Conservation (phyloP, 768 basidiomycete genomes). For the Terana coerulea region DNA sequence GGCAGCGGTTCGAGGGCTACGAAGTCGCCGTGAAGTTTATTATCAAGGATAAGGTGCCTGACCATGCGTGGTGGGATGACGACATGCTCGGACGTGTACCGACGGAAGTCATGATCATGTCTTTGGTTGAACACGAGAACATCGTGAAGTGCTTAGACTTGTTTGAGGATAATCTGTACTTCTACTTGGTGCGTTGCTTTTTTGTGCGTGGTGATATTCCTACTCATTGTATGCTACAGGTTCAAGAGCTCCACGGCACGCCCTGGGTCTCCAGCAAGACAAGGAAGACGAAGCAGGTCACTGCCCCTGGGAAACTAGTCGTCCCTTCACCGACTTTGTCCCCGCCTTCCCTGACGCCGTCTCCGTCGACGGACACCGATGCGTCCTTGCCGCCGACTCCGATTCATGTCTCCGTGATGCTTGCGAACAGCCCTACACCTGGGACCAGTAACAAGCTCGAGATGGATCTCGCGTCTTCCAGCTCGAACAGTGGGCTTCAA, state of each 20-base stretch:
- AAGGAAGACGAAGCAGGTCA: constrained; percentile 25
- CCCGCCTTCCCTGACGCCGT: constrained; percentile 56
- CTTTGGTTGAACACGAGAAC: constrained; percentile 69
- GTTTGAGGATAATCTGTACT: constrained; percentile 80
- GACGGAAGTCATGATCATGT: constrained; percentile 76
- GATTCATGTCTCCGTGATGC: constrained; percentile 9
- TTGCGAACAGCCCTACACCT: not conserved
- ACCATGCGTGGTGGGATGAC: constrained; percentile 62
- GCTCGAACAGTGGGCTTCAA: not conserved
- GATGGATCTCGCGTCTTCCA: not conserved
- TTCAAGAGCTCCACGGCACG: constrained; percentile 90
- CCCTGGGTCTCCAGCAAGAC: constrained; percentile 63
- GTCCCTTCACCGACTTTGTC: constrained; percentile 51
- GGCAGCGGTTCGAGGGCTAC: constrained; percentile 48
- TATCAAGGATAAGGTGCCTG: constrained; percentile 65
- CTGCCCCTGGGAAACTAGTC: constrained; percentile 24
- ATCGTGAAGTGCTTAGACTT: constrained; percentile 82
- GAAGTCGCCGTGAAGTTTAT: constrained; percentile 97
- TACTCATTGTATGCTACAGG: constrained; percentile 37
- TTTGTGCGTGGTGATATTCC: not conserved
- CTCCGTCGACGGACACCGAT: constrained; percentile 45
- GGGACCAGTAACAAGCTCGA: too few species aligned
- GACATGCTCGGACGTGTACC: constrained; percentile 63
- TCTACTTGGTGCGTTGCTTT: constrained; percentile 68
- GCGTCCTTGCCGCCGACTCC: constrained; percentile 43